Evolutionary conservation across 1,284 basidiomycete species (phyloP).

Genomic region (Trichosporon sp.): DNA sequence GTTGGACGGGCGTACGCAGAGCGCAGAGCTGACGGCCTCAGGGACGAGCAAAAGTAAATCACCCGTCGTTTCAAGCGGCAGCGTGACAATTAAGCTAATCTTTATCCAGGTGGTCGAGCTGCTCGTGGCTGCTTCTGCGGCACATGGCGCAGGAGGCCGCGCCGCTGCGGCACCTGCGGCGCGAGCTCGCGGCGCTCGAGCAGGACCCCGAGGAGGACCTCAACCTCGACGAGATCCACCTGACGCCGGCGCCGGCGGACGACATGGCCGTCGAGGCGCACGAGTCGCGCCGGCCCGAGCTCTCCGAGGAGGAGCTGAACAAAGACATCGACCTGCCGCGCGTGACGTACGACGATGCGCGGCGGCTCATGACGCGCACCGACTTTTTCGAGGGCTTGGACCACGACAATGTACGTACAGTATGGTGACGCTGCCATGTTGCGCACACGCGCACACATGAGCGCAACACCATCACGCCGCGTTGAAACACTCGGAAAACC

Average conservation of each 20-base stretch:
- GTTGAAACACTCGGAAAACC: constrained; percentile 20
- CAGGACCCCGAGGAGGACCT: neutral
- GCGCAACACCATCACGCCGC: constrained; percentile 21
- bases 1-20: constrained; percentile 10
- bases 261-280: constrained; percentile 5
- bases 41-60: constrained; percentile 69
- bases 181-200: neutral
- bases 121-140: constrained; percentile 67
- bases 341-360: constrained; percentile 45
- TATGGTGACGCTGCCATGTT: no score
- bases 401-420: constrained; percentile 44
- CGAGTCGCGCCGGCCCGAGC: neutral
- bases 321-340: constrained; percentile 34
- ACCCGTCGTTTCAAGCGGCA: neutral
- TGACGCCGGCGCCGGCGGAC: constrained; percentile 8
- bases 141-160: constrained; percentile 57
- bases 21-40: constrained; percentile 18
- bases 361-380: constrained; percentile 70
- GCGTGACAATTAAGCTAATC: neutral
- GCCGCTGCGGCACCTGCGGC: constrained; percentile 1
- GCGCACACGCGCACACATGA: constrained; percentile 37
- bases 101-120: constrained; percentile 50
- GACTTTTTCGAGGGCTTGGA: constrained; percentile 66
- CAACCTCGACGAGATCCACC: constrained; percentile 6
- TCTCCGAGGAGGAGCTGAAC: constrained; percentile 18